Conservation (phyloP, 805 yeast species). For the Kluyveromyces wickerhamii region DNA sequence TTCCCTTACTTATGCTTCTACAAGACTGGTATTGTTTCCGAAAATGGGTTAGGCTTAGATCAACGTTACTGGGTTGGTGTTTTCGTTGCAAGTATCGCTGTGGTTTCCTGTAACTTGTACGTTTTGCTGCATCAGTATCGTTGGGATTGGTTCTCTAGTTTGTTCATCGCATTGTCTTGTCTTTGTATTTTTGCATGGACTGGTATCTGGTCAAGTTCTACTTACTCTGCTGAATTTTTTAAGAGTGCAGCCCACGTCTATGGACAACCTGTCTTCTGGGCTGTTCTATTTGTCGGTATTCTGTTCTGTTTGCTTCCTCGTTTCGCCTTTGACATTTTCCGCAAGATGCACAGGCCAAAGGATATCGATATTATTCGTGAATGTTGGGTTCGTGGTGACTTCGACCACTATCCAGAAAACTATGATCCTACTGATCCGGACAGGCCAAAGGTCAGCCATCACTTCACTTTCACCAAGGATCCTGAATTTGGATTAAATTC, state of each 20-base stretch:
- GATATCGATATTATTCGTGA: slow-evolving; percentile 73
- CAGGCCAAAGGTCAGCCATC: slow-evolving; percentile 39
- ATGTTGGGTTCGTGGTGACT: slow-evolving; percentile 59
- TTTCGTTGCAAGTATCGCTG: slow-evolving; percentile 57
- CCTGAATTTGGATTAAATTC: slow-evolving; percentile 24
- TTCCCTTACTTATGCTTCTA: slow-evolving; percentile 57
- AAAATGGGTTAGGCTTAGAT: slow-evolving; percentile 51
- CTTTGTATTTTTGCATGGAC: slow-evolving; percentile 66
- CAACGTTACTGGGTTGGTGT: slow-evolving; percentile 72
- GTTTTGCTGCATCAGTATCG: slow-evolving; percentile 60
- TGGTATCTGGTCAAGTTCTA: slow-evolving; percentile 63
- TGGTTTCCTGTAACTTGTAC: slow-evolving; percentile 58
- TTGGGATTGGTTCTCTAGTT: slow-evolving; percentile 71
- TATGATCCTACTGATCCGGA: slow-evolving; percentile 81
- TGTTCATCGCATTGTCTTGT: slow-evolving; percentile 51
- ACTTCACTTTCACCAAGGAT: slow-evolving; percentile 12
- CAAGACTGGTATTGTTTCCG: slow-evolving; percentile 36
- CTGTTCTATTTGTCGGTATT: slow-evolving; percentile 56
- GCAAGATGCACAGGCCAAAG: slow-evolving; percentile 47
- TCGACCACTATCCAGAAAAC: slow-evolving; percentile 52
- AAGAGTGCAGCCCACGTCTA: slow-evolving; percentile 58
- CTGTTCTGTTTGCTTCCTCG: slow-evolving; percentile 61
- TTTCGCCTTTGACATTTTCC: slow-evolving; percentile 49
- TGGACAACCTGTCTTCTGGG: slow-evolving; percentile 61
- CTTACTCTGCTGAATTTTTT: slow-evolving; percentile 51